Percentiles rank a stretch among this genome's conserved stretches.
These are phyloP conservation scores for Aspergillus nomiae DNA, from an alignment of 2,329 filamentous ascomycete genomes.

Conservation along the genomic window DNA sequence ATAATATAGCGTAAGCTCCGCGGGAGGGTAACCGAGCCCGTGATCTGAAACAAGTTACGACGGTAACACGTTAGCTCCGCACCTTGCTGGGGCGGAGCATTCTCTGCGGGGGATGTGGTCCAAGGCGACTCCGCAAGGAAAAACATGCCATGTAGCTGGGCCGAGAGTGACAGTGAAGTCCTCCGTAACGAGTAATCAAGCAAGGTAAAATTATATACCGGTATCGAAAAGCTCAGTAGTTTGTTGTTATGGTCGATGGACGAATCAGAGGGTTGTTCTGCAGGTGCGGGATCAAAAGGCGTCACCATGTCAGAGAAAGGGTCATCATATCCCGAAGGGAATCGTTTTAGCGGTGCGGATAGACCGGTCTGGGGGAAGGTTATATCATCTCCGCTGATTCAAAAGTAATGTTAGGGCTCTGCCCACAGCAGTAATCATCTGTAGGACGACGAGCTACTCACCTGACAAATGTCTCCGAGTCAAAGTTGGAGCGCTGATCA, in stretches of 20 bases:
- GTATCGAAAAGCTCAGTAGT: conserved; percentile 72
- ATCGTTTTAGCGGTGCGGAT: conserved; percentile 50
- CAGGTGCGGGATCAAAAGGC: conserved; percentile 44
- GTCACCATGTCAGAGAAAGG: conserved; percentile 55
- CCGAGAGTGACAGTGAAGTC: conserved; percentile 59
- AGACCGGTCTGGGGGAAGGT: conserved; percentile 49
- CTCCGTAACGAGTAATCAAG: conserved; percentile 61
- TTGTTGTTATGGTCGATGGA: conserved; percentile 68
- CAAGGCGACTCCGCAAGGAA: conserved; percentile 67
- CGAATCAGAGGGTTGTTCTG: conserved; percentile 53
- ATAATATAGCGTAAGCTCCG: conserved; percentile 76
- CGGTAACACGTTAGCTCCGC: conserved; percentile 90
- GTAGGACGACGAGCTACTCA: conserved; percentile 37
- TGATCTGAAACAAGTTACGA: conserved; percentile 93
- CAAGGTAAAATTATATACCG: conserved; percentile 61
- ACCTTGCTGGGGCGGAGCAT: conserved; percentile 56
- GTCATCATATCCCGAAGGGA: conserved; percentile 50
- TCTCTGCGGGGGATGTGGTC: conserved; percentile 57
- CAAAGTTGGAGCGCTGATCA: conserved; percentile 62
- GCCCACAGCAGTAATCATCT: not conserved
- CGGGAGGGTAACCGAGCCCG: conserved; percentile 81
- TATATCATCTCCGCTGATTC: conserved; percentile 54
- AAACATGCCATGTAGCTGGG: conserved; percentile 70
- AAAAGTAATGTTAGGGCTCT: not conserved
- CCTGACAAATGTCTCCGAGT: conserved; percentile 63